These are phyloP conservation scores for Globisporangium nodosum DNA, from an alignment of 352 stramenopile genomes.

Conservation along the genomic window DNA sequence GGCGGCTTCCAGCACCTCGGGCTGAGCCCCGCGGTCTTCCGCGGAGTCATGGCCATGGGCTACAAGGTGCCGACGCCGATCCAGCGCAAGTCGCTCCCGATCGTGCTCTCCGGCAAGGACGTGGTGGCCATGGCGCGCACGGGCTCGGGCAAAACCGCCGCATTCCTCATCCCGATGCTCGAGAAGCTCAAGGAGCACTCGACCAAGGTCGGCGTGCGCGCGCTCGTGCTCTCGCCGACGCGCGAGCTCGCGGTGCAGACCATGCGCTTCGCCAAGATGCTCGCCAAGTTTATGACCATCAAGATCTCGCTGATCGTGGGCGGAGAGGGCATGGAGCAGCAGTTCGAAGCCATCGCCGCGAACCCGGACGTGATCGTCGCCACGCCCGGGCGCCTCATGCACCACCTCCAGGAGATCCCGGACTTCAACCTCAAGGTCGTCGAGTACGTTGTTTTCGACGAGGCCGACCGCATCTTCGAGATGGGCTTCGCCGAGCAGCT, in stretches of 20 bases:
- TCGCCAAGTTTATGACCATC: conserved; percentile 90
- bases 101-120: conserved; percentile 95
- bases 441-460: conserved; percentile 96
- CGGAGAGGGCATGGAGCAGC: conserved; percentile 97
- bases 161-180: conserved; percentile 97
- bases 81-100: conserved; percentile 96
- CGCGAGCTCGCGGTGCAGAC: conserved; percentile 99
- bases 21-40: conserved; percentile 71
- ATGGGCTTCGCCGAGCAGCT: conserved; percentile 99
- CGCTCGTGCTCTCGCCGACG: conserved; percentile 94
- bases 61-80: conserved; percentile 99
- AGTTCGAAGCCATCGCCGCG: conserved; percentile 94
- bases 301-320: conserved; percentile 94
- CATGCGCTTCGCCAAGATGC: conserved; percentile 82
- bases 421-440: conserved; percentile 92
- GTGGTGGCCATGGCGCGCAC: conserved; percentile 98
- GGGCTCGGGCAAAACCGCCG: conserved; percentile 96
- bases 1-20: conserved; percentile 85
- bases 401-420: conserved; percentile 91
- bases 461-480: conserved; percentile 99
- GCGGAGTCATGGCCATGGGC: conserved; percentile 90
- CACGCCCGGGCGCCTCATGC: conserved; percentile 93
- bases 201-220: conserved; percentile 81
- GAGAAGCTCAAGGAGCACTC: conserved; percentile 95
- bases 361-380: conserved; percentile 94